Conservation (phyloP, 2,329 filamentous ascomycete species). For the Neonectria coccinea region DNA sequence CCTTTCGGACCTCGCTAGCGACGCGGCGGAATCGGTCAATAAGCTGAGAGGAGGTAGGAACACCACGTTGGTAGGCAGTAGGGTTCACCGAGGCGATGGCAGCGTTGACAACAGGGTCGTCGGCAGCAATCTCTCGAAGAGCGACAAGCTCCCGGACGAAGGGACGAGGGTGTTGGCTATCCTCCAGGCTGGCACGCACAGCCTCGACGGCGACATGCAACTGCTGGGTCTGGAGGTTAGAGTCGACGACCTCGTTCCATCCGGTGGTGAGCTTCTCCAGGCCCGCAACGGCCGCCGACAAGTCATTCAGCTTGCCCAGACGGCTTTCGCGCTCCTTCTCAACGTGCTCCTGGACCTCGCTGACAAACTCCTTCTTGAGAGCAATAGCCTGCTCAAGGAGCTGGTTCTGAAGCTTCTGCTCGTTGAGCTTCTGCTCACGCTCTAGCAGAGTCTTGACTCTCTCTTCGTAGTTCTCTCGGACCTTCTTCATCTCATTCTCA, state of each 20-base stretch:
- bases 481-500: conserved; percentile 82
- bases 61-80: conserved; percentile 89
- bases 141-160: conserved; percentile 95
- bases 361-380: conserved; percentile 86
- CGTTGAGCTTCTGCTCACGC: conserved; percentile 81
- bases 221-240: conserved; percentile 93
- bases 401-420: conserved; percentile 85
- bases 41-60: conserved; percentile 84
- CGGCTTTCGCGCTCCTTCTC: conserved; percentile 90
- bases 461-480: conserved; percentile 82
- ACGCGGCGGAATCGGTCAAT: conserved; percentile 97
- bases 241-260: conserved; percentile 92
- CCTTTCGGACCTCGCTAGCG: conserved; percentile 92
- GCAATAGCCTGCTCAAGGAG: conserved; percentile 91
- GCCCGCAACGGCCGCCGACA: conserved; percentile 81
- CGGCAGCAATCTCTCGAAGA: conserved; percentile 88
- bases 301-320: conserved; percentile 84
- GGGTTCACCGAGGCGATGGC: conserved; percentile 98
- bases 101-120: conserved; percentile 88
- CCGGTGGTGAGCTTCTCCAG: conserved; percentile 88
- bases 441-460: conserved; percentile 84
- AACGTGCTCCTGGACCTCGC: conserved; percentile 82
- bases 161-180: conserved; percentile 76
- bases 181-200: conserved; percentile 85
- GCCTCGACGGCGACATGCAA: conserved; percentile 96